These are phyloP conservation scores for Micractinium sp. DNA, from an alignment of 139 green algal genomes.

Conservation along the genomic window DNA sequence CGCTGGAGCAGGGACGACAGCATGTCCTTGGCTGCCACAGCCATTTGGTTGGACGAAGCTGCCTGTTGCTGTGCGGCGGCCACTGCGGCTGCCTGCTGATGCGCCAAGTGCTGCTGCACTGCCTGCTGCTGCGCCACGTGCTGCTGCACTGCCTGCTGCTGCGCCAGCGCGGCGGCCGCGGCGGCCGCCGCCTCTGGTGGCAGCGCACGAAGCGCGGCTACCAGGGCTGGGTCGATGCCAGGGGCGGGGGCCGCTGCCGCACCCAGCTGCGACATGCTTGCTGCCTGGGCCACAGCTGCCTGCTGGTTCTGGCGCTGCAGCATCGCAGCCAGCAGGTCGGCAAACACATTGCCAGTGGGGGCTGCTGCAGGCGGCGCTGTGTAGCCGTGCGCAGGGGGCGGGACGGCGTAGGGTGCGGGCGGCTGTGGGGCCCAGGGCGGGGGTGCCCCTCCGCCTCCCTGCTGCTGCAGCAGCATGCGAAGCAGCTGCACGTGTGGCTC, in stretches of 20 bases:
- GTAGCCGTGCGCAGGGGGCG: neutral
- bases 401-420: neutral
- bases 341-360: neutral
- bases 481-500: neutral
- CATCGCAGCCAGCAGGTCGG: conserved; percentile 1
- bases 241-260: neutral
- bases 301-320: conserved; percentile 19
- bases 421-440: neutral
- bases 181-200: neutral
- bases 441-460: neutral
- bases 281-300: neutral
- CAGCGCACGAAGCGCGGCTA: neutral
- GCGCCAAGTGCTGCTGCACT: neutral
- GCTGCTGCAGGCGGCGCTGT: neutral
- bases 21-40: neutral
- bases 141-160: conserved; percentile 8
- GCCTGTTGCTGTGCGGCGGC: neutral
- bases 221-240: neutral
- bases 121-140: neutral
- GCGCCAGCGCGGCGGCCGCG: neutral
- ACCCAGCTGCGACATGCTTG: neutral
- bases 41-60: neutral
- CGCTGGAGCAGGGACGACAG: neutral
- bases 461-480: conserved; percentile 15
- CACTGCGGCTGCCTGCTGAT: neutral